Evolutionary conservation across 1,284 basidiomycete genomes (phyloP).

Genomic region (Mrakiaceae sp.): DNA sequence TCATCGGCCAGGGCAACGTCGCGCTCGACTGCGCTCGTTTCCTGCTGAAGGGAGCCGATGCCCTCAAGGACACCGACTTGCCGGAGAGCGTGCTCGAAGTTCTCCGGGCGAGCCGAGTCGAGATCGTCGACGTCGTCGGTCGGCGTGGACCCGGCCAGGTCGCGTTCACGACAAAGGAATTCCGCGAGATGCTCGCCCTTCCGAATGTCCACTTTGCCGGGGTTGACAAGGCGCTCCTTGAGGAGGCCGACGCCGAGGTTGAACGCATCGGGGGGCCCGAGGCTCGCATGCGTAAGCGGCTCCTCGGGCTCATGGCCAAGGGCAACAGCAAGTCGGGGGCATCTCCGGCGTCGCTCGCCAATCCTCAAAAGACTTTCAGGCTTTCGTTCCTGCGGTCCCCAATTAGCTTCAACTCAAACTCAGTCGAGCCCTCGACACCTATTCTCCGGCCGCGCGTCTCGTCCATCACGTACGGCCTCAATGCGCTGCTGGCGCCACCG

Average conservation of each 20-base stretch:
- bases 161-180: conserved; percentile 88
- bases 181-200: conserved; percentile 78
- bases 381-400: conserved; percentile 32
- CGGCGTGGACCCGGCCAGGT: conserved; percentile 80
- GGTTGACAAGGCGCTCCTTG: conserved; percentile 28
- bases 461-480: conserved; percentile 29
- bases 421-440: neutral
- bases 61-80: conserved; percentile 65
- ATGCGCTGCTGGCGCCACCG: conserved; percentile 23
- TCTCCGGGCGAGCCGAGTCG: conserved; percentile 52
- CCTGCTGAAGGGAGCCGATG: conserved; percentile 54
- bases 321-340: conserved; percentile 16
- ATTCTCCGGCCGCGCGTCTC: conserved; percentile 10
- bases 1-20: conserved; percentile 95
- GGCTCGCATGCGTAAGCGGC: conserved; percentile 38
- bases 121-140: conserved; percentile 71
- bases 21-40: conserved; percentile 88
- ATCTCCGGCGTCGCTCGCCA: too few relatives aligned
- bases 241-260: conserved; percentile 30
- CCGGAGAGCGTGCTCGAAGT: conserved; percentile 63
- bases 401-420: neutral
- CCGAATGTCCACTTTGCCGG: conserved; percentile 44
- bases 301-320: conserved; percentile 38
- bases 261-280: conserved; percentile 18
- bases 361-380: conserved; percentile 51